phyloP scores from a whole-genome alignment of 108 stramenopile species.

The Cylindrotheca fusiformis region DNA sequence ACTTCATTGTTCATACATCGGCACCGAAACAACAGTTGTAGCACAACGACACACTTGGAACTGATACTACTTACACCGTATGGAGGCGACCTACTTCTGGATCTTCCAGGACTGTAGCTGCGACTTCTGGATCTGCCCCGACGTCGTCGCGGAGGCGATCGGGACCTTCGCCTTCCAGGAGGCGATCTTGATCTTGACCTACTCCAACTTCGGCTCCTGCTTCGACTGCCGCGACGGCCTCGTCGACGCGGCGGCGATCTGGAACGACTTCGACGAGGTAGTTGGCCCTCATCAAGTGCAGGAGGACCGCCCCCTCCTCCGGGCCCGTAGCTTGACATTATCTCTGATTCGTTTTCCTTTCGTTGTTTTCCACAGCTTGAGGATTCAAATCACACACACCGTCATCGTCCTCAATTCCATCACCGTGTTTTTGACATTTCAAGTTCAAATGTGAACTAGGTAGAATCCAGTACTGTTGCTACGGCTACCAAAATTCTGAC shows the following conservation, averaged over 20 bases:
- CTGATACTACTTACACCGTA: background rate
- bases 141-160: constrained; percentile 19
- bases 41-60: background rate
- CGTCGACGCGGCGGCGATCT: constrained; percentile 27
- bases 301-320: constrained; percentile 3
- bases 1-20: too few species aligned
- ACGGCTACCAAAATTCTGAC: too few species aligned
- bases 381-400: background rate
- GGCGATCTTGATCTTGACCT: constrained; percentile 23
- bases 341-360: background rate
- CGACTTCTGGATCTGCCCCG: constrained; percentile 34
- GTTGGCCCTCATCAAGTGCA: constrained; percentile 8
- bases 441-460: too few species aligned
- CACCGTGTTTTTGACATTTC: too few species aligned
- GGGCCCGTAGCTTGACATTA: constrained; percentile 1
- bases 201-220: constrained; percentile 24
- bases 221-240: constrained; percentile 6
- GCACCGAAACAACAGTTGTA: too few species aligned
- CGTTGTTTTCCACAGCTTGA: too few species aligned
- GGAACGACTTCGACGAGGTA: constrained; percentile 20
- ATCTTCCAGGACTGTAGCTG: constrained; percentile 17
- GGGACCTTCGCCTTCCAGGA: constrained; percentile 12
- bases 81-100: constrained; percentile 43
- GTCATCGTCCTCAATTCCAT: too few species aligned
- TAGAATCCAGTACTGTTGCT: too few species aligned